Base-by-base conservation (phyloP, 371 early-diverging fungal genomes). In the Mortierella sp. region DNA sequence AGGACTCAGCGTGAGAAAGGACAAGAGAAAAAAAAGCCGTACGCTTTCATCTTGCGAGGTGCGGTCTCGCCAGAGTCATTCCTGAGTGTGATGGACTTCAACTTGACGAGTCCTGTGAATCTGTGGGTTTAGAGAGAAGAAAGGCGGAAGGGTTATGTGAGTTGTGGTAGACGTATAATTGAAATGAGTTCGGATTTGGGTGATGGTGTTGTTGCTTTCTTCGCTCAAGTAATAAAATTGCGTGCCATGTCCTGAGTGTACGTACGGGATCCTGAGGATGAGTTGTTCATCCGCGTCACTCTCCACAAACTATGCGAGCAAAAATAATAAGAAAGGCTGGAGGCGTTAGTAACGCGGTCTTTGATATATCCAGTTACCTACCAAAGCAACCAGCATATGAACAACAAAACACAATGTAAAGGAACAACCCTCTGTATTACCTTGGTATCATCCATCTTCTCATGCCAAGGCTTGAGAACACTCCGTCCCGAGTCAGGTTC, bases 261-360 rank as follows among this genome's bases (percentile, higher is more conserved):
- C 94, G 84, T 92, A 97, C 94, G 98, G 98, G 55, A 99, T 94
- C 88, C 90, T 91, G 5, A 99, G 79, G 71, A 99, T 95, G 45
- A 99, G 89, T 84, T 98, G 97, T 70, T 96, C 96, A 88, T 99
- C 99, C 3, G 94, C 92, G 88, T 98, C 98, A 74, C 96, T 96
- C 82, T 95, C 94, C 16, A 97, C 87, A 84, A 88, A 92, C 95
- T 95, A 83, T 24, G 38, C 8, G 34, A 34, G 0, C 14, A 9
- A 34, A 38, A 28, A 73, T 60, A n/a, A 26, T 3, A 63, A 24
- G 58, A 26, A 60, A 9, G 16, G 19, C 34, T 14, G 2, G 21
- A 63, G 50, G 8, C 19, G 16, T 63, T 19, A 63, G 38, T 19
- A 63, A 28, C 31, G 14, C 14, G 28, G 14, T n/a, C 26, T 28